These are phyloP conservation scores for Rhizomucor pusillus DNA, from an alignment of 371 early-diverging fungal genomes.

Conservation along the genomic window DNA sequence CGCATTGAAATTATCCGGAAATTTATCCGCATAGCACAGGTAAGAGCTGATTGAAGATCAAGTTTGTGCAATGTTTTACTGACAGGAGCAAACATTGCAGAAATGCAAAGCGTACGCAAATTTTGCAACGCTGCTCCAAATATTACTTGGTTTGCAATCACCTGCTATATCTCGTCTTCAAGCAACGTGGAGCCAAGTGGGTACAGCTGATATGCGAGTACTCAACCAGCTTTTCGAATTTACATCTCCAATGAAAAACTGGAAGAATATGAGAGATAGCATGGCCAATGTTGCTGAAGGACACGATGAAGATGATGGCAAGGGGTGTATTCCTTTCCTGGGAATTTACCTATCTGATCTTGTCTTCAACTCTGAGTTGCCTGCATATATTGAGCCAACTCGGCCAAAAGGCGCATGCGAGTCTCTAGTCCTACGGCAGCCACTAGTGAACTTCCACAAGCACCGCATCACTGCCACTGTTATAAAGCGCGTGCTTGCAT, in stretches of 20 bases:
- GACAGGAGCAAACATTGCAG: no score
- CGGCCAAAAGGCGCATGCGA: slow-evolving; percentile 10
- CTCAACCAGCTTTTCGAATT: slow-evolving; percentile 55
- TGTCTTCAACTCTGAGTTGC: slow-evolving; percentile 62
- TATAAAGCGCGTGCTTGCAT: slow-evolving; percentile 60
- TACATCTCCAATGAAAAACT: slow-evolving; percentile 62
- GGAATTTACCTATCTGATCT: slow-evolving; percentile 69
- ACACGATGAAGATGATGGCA: slow-evolving; percentile 29
- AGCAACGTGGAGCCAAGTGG: slow-evolving; percentile 62
- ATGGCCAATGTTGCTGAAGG: slow-evolving; percentile 63
- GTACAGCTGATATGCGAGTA: slow-evolving; percentile 43
- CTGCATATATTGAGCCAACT: slow-evolving; percentile 43
- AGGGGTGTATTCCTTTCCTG: slow-evolving; percentile 65
- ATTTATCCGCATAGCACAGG: slow-evolving; percentile 70
- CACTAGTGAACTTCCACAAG: slow-evolving; percentile 63
- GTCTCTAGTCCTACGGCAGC: slow-evolving; percentile 34
- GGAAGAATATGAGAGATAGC: slow-evolving; percentile 63
- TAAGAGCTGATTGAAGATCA: slow-evolving; percentile 15
- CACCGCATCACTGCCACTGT: slow-evolving; percentile 64
- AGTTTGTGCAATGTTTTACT: no score
- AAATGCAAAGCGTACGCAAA: slow-evolving; percentile 64
- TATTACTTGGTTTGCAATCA: slow-evolving; percentile 63
- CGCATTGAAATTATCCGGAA: slow-evolving; percentile 66
- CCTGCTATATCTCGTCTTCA: slow-evolving; percentile 58
- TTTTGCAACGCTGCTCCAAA: slow-evolving; percentile 62